Evolutionary conservation across 257 asterid genomes (phyloP), one percentile per base, ranked within the genome.

Genomic region (Petunia secreta): DNA sequence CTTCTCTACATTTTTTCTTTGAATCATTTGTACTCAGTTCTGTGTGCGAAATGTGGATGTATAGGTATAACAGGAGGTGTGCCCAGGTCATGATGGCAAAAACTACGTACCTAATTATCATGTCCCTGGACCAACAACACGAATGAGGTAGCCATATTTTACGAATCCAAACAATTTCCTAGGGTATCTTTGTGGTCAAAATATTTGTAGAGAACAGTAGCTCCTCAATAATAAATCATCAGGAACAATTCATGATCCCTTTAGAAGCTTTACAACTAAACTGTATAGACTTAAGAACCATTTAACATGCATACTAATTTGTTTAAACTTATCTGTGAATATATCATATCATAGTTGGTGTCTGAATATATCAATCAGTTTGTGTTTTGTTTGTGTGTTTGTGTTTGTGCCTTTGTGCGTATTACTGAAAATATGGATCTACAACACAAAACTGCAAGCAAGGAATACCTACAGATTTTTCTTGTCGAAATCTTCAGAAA

Each of bases 101-200:
- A 60, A 25, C 2, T 60, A 59, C 1, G 3, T 8, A 25, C 15
- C 25, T 60, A 25, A 5, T 8, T 60, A 7, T 60, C 14, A 60
- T 60, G 39, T 25, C 4, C 25, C 40, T 60, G 13, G 25, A 60
- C 8, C 65, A 25, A 25, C 65, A 25, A 60, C 65, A 16, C 25
- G 65, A 60, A 60, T 3, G 8, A 60, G 4, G 66, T 60, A 25
- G 14, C 62, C 13, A 62, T 62, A 62, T 34, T 8, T 60, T 62
- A 62, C 15, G 34, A 62, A 34, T 6, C 67, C 67, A 34, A 62
- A 36, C 34, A 62, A 6, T 36, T 62, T 62, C 37, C 41, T 3
- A 36, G 67, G 63, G 67, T 62, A 62, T 62, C 67, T 62, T 62
- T 62, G 67, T 62, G 67, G 67, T 62, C 67, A 37, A 63, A 63